phyloP scores from a whole-genome alignment of 495 filamentous ascomycete genomes.

The Xylaria nigripes region DNA sequence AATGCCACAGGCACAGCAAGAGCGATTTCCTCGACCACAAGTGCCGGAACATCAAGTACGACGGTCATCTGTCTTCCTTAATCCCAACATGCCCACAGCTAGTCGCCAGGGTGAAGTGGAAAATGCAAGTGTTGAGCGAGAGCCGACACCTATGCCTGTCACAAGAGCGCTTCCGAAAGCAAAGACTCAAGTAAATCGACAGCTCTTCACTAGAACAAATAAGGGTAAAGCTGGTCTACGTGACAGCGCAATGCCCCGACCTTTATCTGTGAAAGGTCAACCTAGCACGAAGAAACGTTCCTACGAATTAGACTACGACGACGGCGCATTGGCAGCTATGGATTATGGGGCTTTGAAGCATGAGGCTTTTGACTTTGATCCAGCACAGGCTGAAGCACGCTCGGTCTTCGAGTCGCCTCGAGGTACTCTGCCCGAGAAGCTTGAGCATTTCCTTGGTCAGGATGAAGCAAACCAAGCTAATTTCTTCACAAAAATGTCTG shows the following conservation, averaged over 20 bases:
- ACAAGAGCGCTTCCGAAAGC: slow-evolving; percentile 9
- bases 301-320: slow-evolving; percentile 45
- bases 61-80: slow-evolving; percentile 24
- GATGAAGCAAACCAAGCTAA: slow-evolving; percentile 43
- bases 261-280: slow-evolving; percentile 15
- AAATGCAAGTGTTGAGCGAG: slow-evolving; percentile 15
- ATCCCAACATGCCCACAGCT: slow-evolving; percentile 21
- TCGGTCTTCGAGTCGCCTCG: slow-evolving; percentile 22
- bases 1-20: slow-evolving; percentile 8
- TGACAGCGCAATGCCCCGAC: slow-evolving; percentile 28
- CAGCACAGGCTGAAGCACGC: slow-evolving; percentile 29
- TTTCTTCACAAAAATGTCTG: slow-evolving; percentile 56
- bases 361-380: slow-evolving; percentile 50
- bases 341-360: slow-evolving; percentile 44
- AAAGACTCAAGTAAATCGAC: slow-evolving; percentile 18
- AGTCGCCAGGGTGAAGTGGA: slow-evolving; percentile 22
- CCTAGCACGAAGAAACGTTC: slow-evolving; percentile 30
- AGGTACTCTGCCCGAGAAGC: slow-evolving; percentile 33
- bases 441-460: slow-evolving; percentile 35
- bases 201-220: slow-evolving; percentile 15
- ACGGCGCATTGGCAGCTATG: slow-evolving; percentile 44
- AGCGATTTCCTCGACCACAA: slow-evolving; percentile 11
- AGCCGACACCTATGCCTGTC: slow-evolving; percentile 16
- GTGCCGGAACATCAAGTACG: slow-evolving; percentile 13
- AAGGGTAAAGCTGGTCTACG: slow-evolving; percentile 18